Evolutionary conservation across 306 rosid genomes (phyloP).

Genomic region (Cicer bijugum): DNA sequence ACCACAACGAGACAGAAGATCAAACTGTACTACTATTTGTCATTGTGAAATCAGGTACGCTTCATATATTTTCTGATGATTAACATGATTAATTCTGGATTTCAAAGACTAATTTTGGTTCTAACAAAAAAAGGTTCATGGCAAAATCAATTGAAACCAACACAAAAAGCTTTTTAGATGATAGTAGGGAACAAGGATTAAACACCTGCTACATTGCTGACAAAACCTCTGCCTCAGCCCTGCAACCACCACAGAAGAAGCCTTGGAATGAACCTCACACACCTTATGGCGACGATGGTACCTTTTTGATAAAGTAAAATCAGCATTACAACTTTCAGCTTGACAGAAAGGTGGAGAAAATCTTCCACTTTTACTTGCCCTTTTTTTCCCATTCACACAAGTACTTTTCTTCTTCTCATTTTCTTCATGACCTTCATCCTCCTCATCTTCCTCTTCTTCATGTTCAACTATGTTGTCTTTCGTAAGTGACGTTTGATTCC

Average conservation of each 20-base stretch:
- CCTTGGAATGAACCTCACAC: constrained; percentile 90
- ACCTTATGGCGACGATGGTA: constrained; percentile 96
- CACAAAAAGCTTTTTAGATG: not conserved
- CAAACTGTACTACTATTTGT: too few relatives aligned
- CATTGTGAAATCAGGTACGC: too few relatives aligned
- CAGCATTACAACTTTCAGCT: constrained; percentile 74
- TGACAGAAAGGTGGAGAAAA: constrained; percentile 62
- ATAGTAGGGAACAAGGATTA: constrained; percentile 2
- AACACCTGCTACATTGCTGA: constrained; percentile 99
- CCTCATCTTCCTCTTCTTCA: constrained; percentile 61
- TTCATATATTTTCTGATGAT: too few relatives aligned
- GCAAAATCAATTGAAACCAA: not conserved
- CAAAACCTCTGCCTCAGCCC: constrained; percentile 86
- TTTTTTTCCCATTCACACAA: constrained; percentile 47
- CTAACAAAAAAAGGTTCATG: too few relatives aligned
- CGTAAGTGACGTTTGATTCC: constrained; percentile 52
- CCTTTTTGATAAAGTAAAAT: constrained; percentile 62
- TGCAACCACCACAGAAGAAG: constrained; percentile 61
- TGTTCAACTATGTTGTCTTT: constrained; percentile 53
- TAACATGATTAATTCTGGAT: too few relatives aligned
- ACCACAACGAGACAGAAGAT: too few relatives aligned
- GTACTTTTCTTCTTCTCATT: constrained; percentile 54
- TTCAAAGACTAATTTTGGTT: too few relatives aligned
- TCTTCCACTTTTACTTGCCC: constrained; percentile 49
- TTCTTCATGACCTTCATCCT: constrained; percentile 52